phyloP scores from a whole-genome alignment of 768 basidiomycete species.

The Leccinum longicurvipes region DNA sequence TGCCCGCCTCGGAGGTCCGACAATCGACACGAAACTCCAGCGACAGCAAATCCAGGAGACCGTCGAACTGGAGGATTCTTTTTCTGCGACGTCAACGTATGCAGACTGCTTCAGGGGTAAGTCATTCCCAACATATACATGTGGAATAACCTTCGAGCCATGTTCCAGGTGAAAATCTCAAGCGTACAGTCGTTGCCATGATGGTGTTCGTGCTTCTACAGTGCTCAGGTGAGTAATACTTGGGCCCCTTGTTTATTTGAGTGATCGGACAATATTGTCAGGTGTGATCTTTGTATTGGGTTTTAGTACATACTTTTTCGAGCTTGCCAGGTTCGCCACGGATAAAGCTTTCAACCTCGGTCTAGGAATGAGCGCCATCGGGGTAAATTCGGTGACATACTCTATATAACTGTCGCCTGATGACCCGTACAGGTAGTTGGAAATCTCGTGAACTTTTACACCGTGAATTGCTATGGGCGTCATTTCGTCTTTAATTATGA shows the following conservation, averaged over 20 bases:
- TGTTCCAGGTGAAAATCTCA: slow-evolving; percentile 20
- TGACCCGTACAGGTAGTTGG: slow-evolving; percentile 17
- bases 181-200: slow-evolving; percentile 27
- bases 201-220: slow-evolving; percentile 32
- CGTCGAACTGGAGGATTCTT: slow-evolving; percentile 27
- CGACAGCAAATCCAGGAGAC: slow-evolving; percentile 27
- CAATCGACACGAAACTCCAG: slow-evolving; percentile 21
- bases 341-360: slow-evolving; percentile 33
- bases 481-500: background rate
- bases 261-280: background rate
- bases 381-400: slow-evolving; percentile 6
- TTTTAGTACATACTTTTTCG: slow-evolving; percentile 35
- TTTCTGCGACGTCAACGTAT: slow-evolving; percentile 28
- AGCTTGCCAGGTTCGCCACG: slow-evolving; percentile 32
- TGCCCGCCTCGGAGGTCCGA: slow-evolving; percentile 17
- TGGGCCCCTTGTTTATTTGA: background rate
- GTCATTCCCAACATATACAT: background rate
- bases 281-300: slow-evolving; percentile 28
- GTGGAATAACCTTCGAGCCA: background rate
- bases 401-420: background rate
- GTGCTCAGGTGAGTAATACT: slow-evolving; percentile 13
- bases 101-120: slow-evolving; percentile 31
- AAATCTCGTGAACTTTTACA: slow-evolving; percentile 8
- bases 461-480: background rate
- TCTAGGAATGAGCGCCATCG: slow-evolving; percentile 26